These are phyloP conservation scores for Solanum habrochaites DNA, from an alignment of 257 asterid species.

Conservation along the genomic window DNA sequence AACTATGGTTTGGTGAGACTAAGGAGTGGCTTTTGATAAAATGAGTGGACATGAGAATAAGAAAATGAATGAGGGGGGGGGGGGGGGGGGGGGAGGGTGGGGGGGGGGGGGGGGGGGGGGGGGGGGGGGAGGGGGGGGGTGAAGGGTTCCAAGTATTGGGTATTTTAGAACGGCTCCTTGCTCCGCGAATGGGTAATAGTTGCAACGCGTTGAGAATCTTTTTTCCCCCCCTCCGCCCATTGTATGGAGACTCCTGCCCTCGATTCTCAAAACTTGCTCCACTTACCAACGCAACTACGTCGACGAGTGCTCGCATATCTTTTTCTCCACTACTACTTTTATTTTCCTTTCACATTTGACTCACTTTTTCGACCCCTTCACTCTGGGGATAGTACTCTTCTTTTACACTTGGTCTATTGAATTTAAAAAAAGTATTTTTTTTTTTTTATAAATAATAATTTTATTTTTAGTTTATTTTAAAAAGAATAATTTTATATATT, in stretches of 20 bases:
- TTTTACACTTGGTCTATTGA: too few relatives aligned
- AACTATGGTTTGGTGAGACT: background rate
- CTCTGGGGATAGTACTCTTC: too few relatives aligned
- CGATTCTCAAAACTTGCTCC: background rate
- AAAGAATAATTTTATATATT: too few relatives aligned
- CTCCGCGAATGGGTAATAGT: slow-evolving; percentile 43
- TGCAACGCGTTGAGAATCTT: background rate
- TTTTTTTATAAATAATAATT: too few relatives aligned
- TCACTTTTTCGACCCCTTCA: background rate
- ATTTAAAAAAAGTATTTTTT: too few relatives aligned
- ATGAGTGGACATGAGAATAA: background rate
- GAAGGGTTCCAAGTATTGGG: slow-evolving; percentile 47
- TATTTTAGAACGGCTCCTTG: slow-evolving; percentile 50
- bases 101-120: too few relatives aligned
- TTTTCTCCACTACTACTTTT: background rate
- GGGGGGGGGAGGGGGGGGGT: too few relatives aligned
- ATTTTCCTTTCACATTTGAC: background rate
- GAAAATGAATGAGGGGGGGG: too few relatives aligned
- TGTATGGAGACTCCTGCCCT: slow-evolving; percentile 3
- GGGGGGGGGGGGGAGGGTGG: too few relatives aligned
- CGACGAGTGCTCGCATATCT: background rate
- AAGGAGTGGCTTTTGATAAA: background rate
- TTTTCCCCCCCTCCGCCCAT: slow-evolving; percentile 16
- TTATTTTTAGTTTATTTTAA: too few relatives aligned
- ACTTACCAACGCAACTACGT: background rate